Evolutionary conservation across 768 basidiomycete species (phyloP), one percentile per base, ranked within the genome.

Genomic region (Xerocomellus intermedius): DNA sequence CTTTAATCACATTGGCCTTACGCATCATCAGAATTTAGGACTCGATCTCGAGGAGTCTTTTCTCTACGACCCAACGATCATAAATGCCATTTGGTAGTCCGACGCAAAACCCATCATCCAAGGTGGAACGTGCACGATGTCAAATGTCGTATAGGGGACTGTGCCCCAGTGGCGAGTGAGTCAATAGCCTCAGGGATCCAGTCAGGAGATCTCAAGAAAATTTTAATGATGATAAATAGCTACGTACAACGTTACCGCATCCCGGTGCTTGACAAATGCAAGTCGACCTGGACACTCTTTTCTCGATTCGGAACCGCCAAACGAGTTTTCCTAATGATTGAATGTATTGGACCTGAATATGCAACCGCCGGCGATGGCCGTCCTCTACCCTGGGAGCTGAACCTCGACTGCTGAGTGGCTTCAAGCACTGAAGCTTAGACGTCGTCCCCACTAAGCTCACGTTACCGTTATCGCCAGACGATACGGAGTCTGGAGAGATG

Each of bases 111-210:
- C 4, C 33, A 28, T 22, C 36, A 26, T 50, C 32, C 48, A 6
- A 41, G n/a, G 30, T 48, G 54, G 50, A 54, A 37, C 42, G 30
- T 35, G 43, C n/a, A 28, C 47, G 42, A 36, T 16, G 33, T 26
- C 54, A 30, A 43, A 38, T 24, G 32, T 42, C 36, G 37, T 21
- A 42, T 32, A 21, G 44, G 55, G 55, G 55, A 36, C 28, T 39
- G 48, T 49, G 39, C 53, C 56, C 51, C 55, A 48, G n/a, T n/a
- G n/a, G n/a, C 48, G 57, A 65, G 60, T 66, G 63, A 66, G 64
- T 66, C 47, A 54, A 52, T 38, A 63, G n/a, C 60, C 24, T 42
- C 58, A 56, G 53, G 57, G 55, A 45, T 57, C 39, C 41, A 42
- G 16, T 56, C 50, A 46, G 41, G 54, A 55, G 38, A 54, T 65